Conservation (phyloP, 306 rosid species). For the Hippophae tibetana region DNA sequence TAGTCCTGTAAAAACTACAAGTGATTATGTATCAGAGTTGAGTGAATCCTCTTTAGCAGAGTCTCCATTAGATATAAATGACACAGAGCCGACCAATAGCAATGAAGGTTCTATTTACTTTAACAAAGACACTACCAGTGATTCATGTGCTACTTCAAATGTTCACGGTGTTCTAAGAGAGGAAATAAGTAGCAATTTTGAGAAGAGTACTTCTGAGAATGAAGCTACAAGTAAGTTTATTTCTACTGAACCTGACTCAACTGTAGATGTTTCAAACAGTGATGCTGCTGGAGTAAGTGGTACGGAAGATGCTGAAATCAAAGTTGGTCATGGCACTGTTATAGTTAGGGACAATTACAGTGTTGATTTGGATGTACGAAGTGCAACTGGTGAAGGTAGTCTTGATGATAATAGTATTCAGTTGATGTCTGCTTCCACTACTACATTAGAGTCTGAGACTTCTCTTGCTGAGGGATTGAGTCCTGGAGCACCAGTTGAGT, state of each 20-base stretch:
- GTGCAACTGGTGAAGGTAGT: neutral
- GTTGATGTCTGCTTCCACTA: conserved; percentile 2
- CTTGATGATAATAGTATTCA: conserved; percentile 12
- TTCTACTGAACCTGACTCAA: conserved; percentile 17
- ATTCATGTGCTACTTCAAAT: neutral
- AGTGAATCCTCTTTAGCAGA: neutral
- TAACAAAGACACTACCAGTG: conserved; percentile 1
- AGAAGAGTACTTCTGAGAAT: conserved; percentile 4
- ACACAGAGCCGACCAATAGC: neutral
- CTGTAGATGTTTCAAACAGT: conserved; percentile 27
- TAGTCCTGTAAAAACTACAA: neutral
- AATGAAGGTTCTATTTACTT: conserved; percentile 3
- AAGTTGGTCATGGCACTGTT: conserved; percentile 38
- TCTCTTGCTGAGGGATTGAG: conserved; percentile 22
- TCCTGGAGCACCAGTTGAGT: conserved; percentile 10
- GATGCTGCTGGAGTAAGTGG: conserved; percentile 21
- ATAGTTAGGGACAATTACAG: conserved; percentile 22
- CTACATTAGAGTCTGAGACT: conserved; percentile 15
- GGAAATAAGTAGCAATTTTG: neutral
- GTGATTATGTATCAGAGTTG: neutral
- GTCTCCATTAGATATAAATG: neutral
- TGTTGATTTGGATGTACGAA: conserved; percentile 13
- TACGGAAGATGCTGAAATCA: conserved; percentile 45
- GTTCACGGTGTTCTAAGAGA: neutral
- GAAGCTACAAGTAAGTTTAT: conserved; percentile 1